phyloP scores from a whole-genome alignment of 345 rosid species.

The Passiflora organensis region DNA sequence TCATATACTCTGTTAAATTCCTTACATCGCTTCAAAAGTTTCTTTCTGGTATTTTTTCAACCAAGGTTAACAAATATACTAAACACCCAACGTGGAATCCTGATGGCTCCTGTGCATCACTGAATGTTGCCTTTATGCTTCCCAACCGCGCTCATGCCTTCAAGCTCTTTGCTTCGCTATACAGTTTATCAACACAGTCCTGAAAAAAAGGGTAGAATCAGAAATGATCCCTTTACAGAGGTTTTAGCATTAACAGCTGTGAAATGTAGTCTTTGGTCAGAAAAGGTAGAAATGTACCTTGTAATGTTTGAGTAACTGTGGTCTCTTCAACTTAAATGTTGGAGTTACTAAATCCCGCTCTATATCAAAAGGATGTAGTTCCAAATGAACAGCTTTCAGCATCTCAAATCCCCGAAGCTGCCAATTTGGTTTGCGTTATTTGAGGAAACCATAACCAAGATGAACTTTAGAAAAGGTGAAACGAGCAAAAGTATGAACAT shows the following conservation, averaged over 20 bases:
- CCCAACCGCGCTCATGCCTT: slow-evolving; percentile 33
- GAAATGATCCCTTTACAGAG: not conserved
- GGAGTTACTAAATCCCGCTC: slow-evolving; percentile 85
- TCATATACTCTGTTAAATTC: too few species aligned
- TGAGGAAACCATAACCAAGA: not conserved
- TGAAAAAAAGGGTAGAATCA: slow-evolving; percentile 19
- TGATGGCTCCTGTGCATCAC: not conserved
- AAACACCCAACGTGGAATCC: not conserved
- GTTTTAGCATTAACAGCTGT: too few species aligned
- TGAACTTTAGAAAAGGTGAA: not conserved
- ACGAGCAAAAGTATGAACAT: slow-evolving; percentile 18
- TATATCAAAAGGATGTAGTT: slow-evolving; percentile 71
- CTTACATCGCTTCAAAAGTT: too few species aligned
- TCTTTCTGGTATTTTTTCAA: not conserved
- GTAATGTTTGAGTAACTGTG: slow-evolving; percentile 76
- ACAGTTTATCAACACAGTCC: slow-evolving; percentile 60
- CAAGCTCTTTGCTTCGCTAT: slow-evolving; percentile 57
- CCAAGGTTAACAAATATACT: not conserved
- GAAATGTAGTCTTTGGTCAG: too few species aligned
- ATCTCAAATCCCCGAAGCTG: slow-evolving; percentile 92
- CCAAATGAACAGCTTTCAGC: slow-evolving; percentile 80
- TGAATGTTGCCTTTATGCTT: slow-evolving; percentile 1
- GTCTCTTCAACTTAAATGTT: slow-evolving; percentile 86
- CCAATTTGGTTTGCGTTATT: slow-evolving; percentile 16
- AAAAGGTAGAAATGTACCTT: too few species aligned